A percentile compares a stretch with the other conserved stretches of the same genome.
Evolutionary conservation across 2,329 filamentous ascomycete genomes (phyloP).

Genomic region (Corinectria fuckeliana): DNA sequence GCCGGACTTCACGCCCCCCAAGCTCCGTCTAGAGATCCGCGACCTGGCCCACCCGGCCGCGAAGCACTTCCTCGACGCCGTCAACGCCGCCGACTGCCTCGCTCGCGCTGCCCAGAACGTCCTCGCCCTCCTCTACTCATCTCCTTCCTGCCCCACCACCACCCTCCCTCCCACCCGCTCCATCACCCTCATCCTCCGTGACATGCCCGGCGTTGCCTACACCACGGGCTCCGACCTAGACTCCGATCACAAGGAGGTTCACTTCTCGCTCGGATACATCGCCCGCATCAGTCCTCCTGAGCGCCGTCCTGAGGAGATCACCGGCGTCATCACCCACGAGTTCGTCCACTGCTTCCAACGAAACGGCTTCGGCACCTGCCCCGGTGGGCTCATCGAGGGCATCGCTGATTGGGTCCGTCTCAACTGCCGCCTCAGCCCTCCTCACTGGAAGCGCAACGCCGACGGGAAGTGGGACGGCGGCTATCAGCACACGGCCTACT

Average conservation of each 20-base stretch:
- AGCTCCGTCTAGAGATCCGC: conserved; percentile 64
- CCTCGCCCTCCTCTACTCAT: conserved; percentile 72
- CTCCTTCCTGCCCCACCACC: conserved; percentile 49
- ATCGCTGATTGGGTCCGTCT: conserved; percentile 93
- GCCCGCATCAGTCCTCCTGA: conserved; percentile 48
- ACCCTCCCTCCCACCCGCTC: conserved; percentile 73
- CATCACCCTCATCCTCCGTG: conserved; percentile 80
- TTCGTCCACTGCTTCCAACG: conserved; percentile 95
- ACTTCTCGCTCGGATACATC: conserved; percentile 83
- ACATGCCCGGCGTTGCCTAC: conserved; percentile 87
- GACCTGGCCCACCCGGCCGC: conserved; percentile 67
- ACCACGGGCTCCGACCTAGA: conserved; percentile 83
- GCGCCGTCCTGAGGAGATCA: conserved; percentile 67
- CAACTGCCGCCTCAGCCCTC: conserved; percentile 73
- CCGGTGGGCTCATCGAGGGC: conserved; percentile 85
- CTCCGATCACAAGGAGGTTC: conserved; percentile 89
- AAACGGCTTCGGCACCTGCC: conserved; percentile 66
- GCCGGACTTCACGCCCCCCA: conserved; percentile 54
- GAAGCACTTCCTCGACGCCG: conserved; percentile 68
- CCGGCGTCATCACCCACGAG: conserved; percentile 88
- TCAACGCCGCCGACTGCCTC: conserved; percentile 69
- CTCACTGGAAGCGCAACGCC: conserved; percentile 77
- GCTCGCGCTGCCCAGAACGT: conserved; percentile 70
- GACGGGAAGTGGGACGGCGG: conserved; percentile 80
- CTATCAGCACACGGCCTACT: conserved; percentile 91